Evolutionary conservation across 2,329 filamentous ascomycete genomes (phyloP).

Genomic region (Amesomyces nigricolor): DNA sequence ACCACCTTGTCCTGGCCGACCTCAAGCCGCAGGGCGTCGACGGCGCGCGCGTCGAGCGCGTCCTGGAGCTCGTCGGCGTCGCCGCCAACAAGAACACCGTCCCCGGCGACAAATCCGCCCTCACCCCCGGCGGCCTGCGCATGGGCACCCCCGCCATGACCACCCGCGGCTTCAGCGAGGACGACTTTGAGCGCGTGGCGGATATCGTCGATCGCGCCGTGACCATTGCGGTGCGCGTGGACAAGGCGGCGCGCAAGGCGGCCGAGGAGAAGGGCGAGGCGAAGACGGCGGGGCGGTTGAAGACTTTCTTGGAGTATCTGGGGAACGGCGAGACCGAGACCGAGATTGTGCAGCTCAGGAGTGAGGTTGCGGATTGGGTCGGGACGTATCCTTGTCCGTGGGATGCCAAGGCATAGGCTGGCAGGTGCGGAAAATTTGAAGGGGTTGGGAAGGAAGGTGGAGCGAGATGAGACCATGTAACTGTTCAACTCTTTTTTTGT

Average conservation of each 20-base stretch:
- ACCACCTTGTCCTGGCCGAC: conserved; percentile 90
- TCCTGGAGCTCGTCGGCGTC: conserved; percentile 87
- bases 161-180: conserved; percentile 81
- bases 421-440: too few species aligned
- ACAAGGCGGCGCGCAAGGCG: conserved; percentile 65
- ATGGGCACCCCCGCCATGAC: conserved; percentile 98
- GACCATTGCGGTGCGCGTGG: conserved; percentile 68
- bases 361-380: conserved; percentile 74
- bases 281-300: conserved; percentile 59
- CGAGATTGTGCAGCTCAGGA: conserved; percentile 67
- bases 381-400: conserved; percentile 68
- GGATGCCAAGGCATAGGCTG: conserved; percentile 37
- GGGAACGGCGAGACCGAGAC: conserved; percentile 61
- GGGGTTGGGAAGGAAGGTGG: background rate
- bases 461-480: background rate
- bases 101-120: conserved; percentile 86
- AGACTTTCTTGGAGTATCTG: conserved; percentile 62
- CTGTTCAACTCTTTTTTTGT: background rate
- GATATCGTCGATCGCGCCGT: conserved; percentile 82
- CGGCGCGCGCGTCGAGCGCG: conserved; percentile 80
- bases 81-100: conserved; percentile 99
- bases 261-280: conserved; percentile 57
- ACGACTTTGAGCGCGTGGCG: conserved; percentile 81
- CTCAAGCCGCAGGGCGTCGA: conserved; percentile 85
- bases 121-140: conserved; percentile 87